phyloP scores from a whole-genome alignment of 1,139 yeast species.

The Hanseniaspora sp. region DNA sequence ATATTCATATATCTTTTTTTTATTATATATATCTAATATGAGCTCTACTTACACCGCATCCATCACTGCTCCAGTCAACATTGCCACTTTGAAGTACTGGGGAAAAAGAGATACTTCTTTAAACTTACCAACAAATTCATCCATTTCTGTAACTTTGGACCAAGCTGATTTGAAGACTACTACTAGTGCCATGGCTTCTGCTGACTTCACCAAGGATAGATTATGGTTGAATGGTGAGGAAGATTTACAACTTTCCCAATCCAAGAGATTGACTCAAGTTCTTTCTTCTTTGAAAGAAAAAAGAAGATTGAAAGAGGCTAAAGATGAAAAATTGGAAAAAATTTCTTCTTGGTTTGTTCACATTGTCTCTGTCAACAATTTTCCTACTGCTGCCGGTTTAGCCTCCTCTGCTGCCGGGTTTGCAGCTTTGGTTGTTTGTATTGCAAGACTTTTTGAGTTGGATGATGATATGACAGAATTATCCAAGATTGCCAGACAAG shows the following conservation, averaged over 20 bases:
- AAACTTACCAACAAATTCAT: conserved; percentile 89
- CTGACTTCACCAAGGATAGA: conserved; percentile 48
- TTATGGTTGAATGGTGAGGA: conserved; percentile 74
- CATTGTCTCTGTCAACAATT: conserved; percentile 87
- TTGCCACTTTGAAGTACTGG: conserved; percentile 96
- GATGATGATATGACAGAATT: conserved; percentile 75
- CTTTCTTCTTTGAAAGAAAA: conserved; percentile 59
- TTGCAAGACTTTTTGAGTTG: conserved; percentile 69
- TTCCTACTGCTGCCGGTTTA: conserved; percentile 97
- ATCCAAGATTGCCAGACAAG: conserved; percentile 90
- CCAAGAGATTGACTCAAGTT: conserved; percentile 72
- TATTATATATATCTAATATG: conserved; percentile 26
- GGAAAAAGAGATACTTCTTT: conserved; percentile 84
- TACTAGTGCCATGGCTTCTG: conserved; percentile 72
- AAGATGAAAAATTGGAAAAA: conserved; percentile 44
- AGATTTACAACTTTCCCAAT: conserved; percentile 42
- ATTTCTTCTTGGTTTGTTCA: conserved; percentile 58
- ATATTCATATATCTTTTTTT: no score
- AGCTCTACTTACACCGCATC: conserved; percentile 52
- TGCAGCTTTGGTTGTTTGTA: conserved; percentile 84
- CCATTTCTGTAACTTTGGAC: conserved; percentile 84
- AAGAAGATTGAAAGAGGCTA: conserved; percentile 45
- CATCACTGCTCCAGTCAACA: conserved; percentile 93
- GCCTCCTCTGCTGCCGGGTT: conserved; percentile 98
- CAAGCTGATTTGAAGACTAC: conserved; percentile 83